These are phyloP conservation scores for Chaetomidium leptoderma DNA, from an alignment of 495 filamentous ascomycete species.

Conservation along the genomic window DNA sequence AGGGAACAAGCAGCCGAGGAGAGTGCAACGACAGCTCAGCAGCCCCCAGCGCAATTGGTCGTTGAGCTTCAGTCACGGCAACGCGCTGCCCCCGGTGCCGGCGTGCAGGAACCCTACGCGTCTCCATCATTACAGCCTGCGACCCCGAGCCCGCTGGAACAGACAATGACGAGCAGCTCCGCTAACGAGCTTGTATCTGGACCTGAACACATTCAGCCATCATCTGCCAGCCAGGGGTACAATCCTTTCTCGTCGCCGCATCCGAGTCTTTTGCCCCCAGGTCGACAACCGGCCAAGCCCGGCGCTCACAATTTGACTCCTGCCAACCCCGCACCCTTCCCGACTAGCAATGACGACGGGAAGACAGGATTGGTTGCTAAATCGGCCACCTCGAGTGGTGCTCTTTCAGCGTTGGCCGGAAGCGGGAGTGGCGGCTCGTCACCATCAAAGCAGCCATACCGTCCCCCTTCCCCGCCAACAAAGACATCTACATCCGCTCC, in stretches of 20 bases:
- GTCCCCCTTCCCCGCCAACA: constrained; percentile 32
- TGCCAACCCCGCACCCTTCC: constrained; percentile 12
- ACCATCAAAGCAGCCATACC: constrained; percentile 31
- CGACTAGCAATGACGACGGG: constrained; percentile 10
- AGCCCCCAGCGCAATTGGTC: constrained; percentile 8
- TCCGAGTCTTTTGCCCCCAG: constrained; percentile 40
- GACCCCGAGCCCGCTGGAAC: not conserved
- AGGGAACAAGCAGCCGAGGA: constrained; percentile 8
- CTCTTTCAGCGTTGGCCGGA: constrained; percentile 22
- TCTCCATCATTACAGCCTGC: not conserved
- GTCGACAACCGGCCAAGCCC: constrained; percentile 32
- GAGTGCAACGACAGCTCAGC: not conserved
- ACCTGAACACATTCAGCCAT: constrained; percentile 4
- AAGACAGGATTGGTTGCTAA: not conserved
- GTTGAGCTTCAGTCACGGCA: constrained; percentile 20
- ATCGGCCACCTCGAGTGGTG: constrained; percentile 16
- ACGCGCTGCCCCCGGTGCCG: not conserved
- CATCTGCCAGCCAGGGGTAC: constrained; percentile 13
- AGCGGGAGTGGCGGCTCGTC: constrained; percentile 28
- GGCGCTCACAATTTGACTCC: not conserved
- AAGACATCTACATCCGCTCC: constrained; percentile 23
- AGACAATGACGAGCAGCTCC: not conserved
- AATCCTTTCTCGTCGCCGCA: constrained; percentile 45
- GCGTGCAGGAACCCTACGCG: not conserved
- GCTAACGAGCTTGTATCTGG: not conserved